phyloP scores from a whole-genome alignment of 164 flowering plant species.

The Paratinospora sagittata region DNA sequence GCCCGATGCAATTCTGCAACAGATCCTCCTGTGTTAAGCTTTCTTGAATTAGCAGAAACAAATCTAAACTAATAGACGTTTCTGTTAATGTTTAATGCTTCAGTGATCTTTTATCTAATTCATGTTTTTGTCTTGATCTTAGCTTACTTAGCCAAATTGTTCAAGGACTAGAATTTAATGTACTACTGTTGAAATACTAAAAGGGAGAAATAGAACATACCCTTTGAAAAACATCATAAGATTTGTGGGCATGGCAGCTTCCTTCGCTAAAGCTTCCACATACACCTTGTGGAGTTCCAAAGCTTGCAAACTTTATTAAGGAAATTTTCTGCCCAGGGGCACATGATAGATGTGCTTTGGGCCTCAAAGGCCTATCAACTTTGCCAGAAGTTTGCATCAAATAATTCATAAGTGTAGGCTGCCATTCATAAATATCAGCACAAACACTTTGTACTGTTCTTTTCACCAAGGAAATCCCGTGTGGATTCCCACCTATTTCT shows the following conservation, averaged over 20 bases:
- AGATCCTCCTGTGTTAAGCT: constrained; percentile 16
- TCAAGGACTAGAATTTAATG: neutral
- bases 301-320: constrained; percentile 89
- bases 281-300: constrained; percentile 83
- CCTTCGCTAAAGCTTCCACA: constrained; percentile 88
- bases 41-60: neutral
- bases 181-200: neutral
- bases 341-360: constrained; percentile 79
- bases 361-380: constrained; percentile 55
- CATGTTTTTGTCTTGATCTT: too few relatives aligned
- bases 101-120: too few relatives aligned
- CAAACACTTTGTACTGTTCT: constrained; percentile 72
- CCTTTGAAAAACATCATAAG: constrained; percentile 74
- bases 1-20: constrained; percentile 82
- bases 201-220: constrained; percentile 25
- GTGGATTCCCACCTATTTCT: constrained; percentile 75
- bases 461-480: constrained; percentile 58
- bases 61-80: neutral
- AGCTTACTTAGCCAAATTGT: neutral
- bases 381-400: constrained; percentile 60
- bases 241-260: constrained; percentile 79
- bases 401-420: constrained; percentile 61
- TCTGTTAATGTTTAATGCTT: too few relatives aligned
- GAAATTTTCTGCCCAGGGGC: constrained; percentile 76
- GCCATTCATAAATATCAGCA: constrained; percentile 84